These are phyloP conservation scores for Mortierella sp. DNA, from an alignment of 371 early-diverging fungal species.

Conservation along the genomic window DNA sequence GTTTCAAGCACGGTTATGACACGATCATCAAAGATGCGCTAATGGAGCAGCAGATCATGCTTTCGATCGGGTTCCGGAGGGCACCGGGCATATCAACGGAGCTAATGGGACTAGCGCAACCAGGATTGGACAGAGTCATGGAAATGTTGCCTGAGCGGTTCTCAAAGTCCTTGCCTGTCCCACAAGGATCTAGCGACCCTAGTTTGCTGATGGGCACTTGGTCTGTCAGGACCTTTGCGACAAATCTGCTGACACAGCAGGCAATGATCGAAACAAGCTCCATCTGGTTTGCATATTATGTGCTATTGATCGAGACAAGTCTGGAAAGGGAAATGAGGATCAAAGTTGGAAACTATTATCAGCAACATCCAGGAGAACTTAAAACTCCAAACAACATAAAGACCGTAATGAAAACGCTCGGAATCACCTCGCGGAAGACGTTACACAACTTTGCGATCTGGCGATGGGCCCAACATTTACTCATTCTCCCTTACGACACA, in stretches of 20 bases:
- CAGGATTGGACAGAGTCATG: slow-evolving; percentile 42
- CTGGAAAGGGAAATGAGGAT: slow-evolving; percentile 61
- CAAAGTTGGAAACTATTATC: slow-evolving; percentile 54
- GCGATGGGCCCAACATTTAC: slow-evolving; percentile 69
- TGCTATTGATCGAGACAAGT: slow-evolving; percentile 65
- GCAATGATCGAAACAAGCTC: slow-evolving; percentile 62
- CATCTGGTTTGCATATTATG: slow-evolving; percentile 73
- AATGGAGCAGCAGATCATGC: slow-evolving; percentile 47
- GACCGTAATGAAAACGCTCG: slow-evolving; percentile 49
- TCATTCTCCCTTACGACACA: slow-evolving; percentile 64
- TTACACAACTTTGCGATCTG: slow-evolving; percentile 68
- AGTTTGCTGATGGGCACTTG: slow-evolving; percentile 69
- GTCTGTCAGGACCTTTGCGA: slow-evolving; percentile 63
- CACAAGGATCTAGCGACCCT: slow-evolving; percentile 56
- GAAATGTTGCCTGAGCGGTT: slow-evolving; percentile 46
- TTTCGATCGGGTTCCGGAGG: slow-evolving; percentile 38
- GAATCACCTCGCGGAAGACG: slow-evolving; percentile 60
- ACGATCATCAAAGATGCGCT: slow-evolving; percentile 29
- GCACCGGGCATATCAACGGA: slow-evolving; percentile 42
- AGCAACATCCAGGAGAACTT: slow-evolving; percentile 45
- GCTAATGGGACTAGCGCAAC: slow-evolving; percentile 51
- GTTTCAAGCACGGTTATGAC: slow-evolving; percentile 36
- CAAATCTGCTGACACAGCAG: slow-evolving; percentile 61
- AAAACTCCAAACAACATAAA: slow-evolving; percentile 45
- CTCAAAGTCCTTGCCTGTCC: slow-evolving; percentile 62